Base-by-base conservation (phyloP, 352 stramenopile genomes). In the Phytophthora meadii region DNA sequence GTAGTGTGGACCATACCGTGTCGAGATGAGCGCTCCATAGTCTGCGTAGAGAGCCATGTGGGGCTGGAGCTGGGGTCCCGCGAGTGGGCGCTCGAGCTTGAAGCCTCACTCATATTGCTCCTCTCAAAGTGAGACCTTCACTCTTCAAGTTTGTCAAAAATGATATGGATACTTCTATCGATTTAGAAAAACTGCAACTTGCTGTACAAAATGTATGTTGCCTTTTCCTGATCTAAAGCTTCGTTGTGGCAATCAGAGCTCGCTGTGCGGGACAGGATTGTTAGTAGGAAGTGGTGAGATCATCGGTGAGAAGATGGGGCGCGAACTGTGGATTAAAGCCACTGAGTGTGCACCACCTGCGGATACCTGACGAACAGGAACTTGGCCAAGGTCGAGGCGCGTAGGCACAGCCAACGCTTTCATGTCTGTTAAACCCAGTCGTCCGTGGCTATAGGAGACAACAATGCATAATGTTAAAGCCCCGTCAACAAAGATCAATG, bases 291-390 rank as follows among this genome's bases (percentile, higher is more conserved):
- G 64, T 24, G 81, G 81, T 10, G 75, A 71, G 36, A 90, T 83
- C 61, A 91, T 78, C n/a, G 82, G 77, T 22, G 81, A 92, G 36
- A 84, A 69, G 30, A 87, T 71, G 12, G 65, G 68, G 12, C 77
- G 74, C 45, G 82, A 83, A 50, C 62, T 79, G 66, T 95, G 87
- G 66, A 92, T 73, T 53, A 95, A 58, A 49, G 82, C 82, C 47
- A 87, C 66, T 30, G 87, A 92, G 67, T 95, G 87, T 9, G 87
- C 84, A 7, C 87, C 87, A 28, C 87, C 87, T 4, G 81, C 80
- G 22, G 87, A 91, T 25, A 92, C 72, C 55, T 93, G 87, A 41
- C 77, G 77, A 52, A 93, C 80, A 5, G 82, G 78, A 25, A 88
- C 79, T 42, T 46, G 42, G 1, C 83, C 81, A 45, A 93, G 68